Evolutionary conservation across 1,284 basidiomycete species (phyloP).

Genomic region (Waitea zeae): DNA sequence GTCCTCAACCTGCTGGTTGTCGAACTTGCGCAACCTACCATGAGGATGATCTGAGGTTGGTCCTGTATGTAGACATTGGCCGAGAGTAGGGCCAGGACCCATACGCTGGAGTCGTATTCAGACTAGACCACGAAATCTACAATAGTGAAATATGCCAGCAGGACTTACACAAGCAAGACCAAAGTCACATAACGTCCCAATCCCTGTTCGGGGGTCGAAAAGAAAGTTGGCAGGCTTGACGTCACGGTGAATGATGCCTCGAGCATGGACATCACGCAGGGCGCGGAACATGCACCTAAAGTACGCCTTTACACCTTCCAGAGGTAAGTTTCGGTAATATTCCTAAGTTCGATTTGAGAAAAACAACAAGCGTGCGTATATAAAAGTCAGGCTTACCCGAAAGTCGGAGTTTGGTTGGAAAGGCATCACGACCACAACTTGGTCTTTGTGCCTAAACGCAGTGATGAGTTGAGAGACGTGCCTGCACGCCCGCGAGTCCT

Average conservation of each 20-base stretch:
- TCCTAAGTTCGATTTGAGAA: constrained; percentile 27
- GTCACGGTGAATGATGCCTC: constrained; percentile 89
- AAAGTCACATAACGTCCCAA: constrained; percentile 89
- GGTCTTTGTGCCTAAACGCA: constrained; percentile 84
- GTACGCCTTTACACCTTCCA: constrained; percentile 71
- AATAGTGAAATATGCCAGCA: not conserved
- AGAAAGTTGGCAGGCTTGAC: constrained; percentile 98
- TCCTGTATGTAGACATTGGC: constrained; percentile 57
- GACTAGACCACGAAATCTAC: not conserved
- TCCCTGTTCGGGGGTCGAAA: constrained; percentile 73
- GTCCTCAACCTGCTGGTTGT: constrained; percentile 23
- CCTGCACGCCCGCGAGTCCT: constrained; percentile 65
- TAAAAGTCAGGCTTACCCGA: constrained; percentile 35
- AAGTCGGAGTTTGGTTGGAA: constrained; percentile 91
- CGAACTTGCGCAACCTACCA: constrained; percentile 28
- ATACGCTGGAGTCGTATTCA: constrained; percentile 37
- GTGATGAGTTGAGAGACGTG: constrained; percentile 88
- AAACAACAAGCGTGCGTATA: constrained; percentile 2
- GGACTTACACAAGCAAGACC: constrained; percentile 75
- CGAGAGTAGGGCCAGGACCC: constrained; percentile 28
- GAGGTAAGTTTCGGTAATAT: constrained; percentile 55
- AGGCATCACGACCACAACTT: constrained; percentile 91
- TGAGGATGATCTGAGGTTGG: constrained; percentile 47
- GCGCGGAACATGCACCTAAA: constrained; percentile 87
- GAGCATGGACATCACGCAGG: constrained; percentile 76